Evolutionary conservation across 2,329 filamentous ascomycete genomes (phyloP).

Genomic region (Penicillium concentricum): DNA sequence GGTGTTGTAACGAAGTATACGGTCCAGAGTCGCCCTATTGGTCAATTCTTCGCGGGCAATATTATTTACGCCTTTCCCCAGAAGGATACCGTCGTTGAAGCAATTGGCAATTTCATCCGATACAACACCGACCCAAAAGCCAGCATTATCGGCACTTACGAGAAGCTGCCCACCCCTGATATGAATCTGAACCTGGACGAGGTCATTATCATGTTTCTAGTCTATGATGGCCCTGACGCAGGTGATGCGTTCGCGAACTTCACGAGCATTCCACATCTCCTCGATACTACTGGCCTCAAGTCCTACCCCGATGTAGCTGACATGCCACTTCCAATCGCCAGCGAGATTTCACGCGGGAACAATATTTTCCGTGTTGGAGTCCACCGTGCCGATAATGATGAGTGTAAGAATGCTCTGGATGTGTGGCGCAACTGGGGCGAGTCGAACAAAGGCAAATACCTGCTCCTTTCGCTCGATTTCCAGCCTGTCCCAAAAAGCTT

Average conservation of each 20-base stretch:
- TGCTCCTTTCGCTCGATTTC: constrained; percentile 27
- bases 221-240: constrained; percentile 35
- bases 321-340: constrained; percentile 32
- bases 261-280: constrained; percentile 30
- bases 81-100: constrained; percentile 26
- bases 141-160: constrained; percentile 34
- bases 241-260: constrained; percentile 35
- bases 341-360: constrained; percentile 30
- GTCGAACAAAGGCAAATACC: constrained; percentile 31
- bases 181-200: constrained; percentile 33
- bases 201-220: constrained; percentile 35
- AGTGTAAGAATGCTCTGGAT: constrained; percentile 22
- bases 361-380: constrained; percentile 38
- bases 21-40: constrained; percentile 28
- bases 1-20: constrained; percentile 28
- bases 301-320: constrained; percentile 34
- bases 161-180: constrained; percentile 30
- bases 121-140: constrained; percentile 38
- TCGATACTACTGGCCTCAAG: constrained; percentile 30
- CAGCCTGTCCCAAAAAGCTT: constrained; percentile 32
- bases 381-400: constrained; percentile 27
- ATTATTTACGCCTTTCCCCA: constrained; percentile 30
- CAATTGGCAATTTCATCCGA: constrained; percentile 30
- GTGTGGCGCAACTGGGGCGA: constrained; percentile 32
- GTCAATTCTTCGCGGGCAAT: constrained; percentile 29